Evolutionary conservation across 805 yeast species (phyloP).

Genomic region (Monosporozyma aerobia): DNA sequence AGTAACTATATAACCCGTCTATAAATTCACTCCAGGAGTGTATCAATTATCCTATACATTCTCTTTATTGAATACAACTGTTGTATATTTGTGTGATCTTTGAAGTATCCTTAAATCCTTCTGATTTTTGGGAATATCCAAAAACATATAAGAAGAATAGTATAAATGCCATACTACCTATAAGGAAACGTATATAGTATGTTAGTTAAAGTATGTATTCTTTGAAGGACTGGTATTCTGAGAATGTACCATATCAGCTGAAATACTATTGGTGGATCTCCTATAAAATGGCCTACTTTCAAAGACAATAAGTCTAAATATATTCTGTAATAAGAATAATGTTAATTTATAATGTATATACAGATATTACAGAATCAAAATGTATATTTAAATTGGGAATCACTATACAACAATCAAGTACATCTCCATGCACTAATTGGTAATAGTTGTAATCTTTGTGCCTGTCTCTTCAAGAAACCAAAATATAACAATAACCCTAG

Average conservation of each 20-base stretch:
- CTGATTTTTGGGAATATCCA: not conserved
- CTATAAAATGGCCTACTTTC: too few species aligned
- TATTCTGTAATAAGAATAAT: not conserved
- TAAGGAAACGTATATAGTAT: too few species aligned
- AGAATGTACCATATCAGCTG: too few species aligned
- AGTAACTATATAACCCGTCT: not conserved
- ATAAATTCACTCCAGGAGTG: not conserved
- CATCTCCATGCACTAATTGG: constrained; percentile 71
- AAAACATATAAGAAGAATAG: not conserved
- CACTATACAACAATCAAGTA: not conserved
- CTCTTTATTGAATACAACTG: not conserved
- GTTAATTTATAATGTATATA: not conserved
- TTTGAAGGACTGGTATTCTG: too few species aligned
- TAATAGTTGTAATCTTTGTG: constrained; percentile 55
- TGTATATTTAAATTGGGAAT: not conserved
- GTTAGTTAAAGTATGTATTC: not conserved
- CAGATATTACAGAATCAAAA: not conserved
- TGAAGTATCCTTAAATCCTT: not conserved
- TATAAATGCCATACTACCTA: too few species aligned
- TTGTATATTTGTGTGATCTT: not conserved
- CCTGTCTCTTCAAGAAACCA: constrained; percentile 55
- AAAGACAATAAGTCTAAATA: too few species aligned
- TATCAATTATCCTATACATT: not conserved
- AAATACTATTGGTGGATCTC: too few species aligned
- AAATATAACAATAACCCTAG: constrained; percentile 59